phyloP scores from a whole-genome alignment of 1,284 basidiomycete species.

The Grifola frondosa region DNA sequence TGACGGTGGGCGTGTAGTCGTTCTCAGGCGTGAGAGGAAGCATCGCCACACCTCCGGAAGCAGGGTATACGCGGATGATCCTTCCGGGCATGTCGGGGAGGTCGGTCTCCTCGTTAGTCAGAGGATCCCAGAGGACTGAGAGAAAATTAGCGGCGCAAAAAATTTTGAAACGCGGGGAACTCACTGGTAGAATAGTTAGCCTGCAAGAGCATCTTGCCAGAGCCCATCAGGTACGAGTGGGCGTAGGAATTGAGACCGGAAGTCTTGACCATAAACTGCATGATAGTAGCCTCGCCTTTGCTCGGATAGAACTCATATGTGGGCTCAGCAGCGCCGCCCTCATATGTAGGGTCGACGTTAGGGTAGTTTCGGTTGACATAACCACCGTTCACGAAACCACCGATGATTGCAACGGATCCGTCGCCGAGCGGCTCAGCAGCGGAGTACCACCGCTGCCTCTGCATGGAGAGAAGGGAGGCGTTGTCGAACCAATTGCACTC shows the following conservation, averaged over 20 bases:
- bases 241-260: slow-evolving; percentile 91
- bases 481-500: slow-evolving; percentile 82
- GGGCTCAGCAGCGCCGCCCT: slow-evolving; percentile 66
- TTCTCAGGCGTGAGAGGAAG: slow-evolving; percentile 87
- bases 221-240: slow-evolving; percentile 82
- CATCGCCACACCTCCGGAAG: slow-evolving; percentile 88
- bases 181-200: slow-evolving; percentile 78
- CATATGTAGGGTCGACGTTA: slow-evolving; percentile 60
- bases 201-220: slow-evolving; percentile 83
- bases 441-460: slow-evolving; percentile 84
- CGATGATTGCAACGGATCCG: slow-evolving; percentile 70
- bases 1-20: slow-evolving; percentile 81
- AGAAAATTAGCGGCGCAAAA: slow-evolving; percentile 1
- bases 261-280: slow-evolving; percentile 80
- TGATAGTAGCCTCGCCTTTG: slow-evolving; percentile 51
- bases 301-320: slow-evolving; percentile 86
- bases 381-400: slow-evolving; percentile 82
- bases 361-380: slow-evolving; percentile 87
- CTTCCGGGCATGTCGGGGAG: slow-evolving; percentile 63
- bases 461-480: slow-evolving; percentile 65
- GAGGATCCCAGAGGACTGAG: slow-evolving; percentile 63
- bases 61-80: slow-evolving; percentile 88
- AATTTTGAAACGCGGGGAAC: slow-evolving; percentile 28
- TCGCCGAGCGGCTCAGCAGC: slow-evolving; percentile 75
- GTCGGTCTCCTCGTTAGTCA: slow-evolving; percentile 57